Conservation (phyloP, 2,329 filamentous ascomycete genomes). For the Colletotrichum sp. region DNA sequence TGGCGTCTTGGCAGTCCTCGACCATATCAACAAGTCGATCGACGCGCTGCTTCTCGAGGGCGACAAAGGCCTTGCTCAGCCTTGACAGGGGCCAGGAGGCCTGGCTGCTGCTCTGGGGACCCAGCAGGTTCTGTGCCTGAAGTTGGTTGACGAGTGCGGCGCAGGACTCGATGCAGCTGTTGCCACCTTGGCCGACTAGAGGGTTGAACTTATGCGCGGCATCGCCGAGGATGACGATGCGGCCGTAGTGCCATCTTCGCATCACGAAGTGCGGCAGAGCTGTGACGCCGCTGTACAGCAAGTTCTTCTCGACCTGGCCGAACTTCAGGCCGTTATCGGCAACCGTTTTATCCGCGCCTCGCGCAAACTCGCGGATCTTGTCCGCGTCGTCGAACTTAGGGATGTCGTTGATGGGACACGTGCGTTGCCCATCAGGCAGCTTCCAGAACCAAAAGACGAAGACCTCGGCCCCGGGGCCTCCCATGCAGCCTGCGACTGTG, state of each 20-base stretch:
- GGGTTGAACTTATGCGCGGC: slow-evolving; percentile 38
- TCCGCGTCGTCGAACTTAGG: slow-evolving; percentile 5
- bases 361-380: slow-evolving; percentile 2
- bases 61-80: background rate
- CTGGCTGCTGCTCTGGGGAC: background rate
- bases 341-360: background rate
- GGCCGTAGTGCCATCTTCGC: slow-evolving; percentile 31
- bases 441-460: slow-evolving; percentile 18
- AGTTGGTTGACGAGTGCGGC: slow-evolving; percentile 28
- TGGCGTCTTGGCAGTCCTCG: slow-evolving; percentile 8
- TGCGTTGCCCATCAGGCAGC: background rate
- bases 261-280: slow-evolving; percentile 17
- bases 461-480: background rate
- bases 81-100: background rate
- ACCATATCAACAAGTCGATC: background rate
- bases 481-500: slow-evolving; percentile 5
- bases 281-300: slow-evolving; percentile 11
- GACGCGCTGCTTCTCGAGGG: slow-evolving; percentile 5
- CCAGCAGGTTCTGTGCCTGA: background rate
- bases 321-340: background rate
- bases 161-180: slow-evolving; percentile 30
- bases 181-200: slow-evolving; percentile 29
- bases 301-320: background rate
- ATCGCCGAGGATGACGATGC: slow-evolving; percentile 36
- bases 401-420: slow-evolving; percentile 7